Evolutionary conservation across 2,329 filamentous ascomycete genomes (phyloP), one percentile per base, ranked within the genome.

Genomic region (Cladobotryum mycophilum): DNA sequence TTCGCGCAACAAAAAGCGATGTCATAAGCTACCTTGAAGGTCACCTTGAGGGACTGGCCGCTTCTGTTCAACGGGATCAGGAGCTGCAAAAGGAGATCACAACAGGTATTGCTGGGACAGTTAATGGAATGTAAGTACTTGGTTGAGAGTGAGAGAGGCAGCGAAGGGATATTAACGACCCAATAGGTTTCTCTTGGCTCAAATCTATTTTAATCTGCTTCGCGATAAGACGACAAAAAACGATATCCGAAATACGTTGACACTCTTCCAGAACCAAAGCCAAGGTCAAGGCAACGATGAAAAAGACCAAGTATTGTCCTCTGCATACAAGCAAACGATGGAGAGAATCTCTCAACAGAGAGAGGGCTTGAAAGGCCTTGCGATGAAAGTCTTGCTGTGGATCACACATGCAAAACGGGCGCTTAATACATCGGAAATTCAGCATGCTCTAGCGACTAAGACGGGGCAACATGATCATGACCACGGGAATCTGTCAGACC

Each of bases 371-470:
- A 41, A 45, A 20, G 43, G 63, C 67, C 20, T 42, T 18, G 41
- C 41, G 11, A 42, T 20, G 13, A 14, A 18, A 60, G n/a, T 62
- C 5, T 48, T 75, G 0, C 60, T 59, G 0, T 76, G 69, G 73
- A 67, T 76, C 9, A 61, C 58, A 0, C 70, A 50, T 41, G 62
- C 69, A 1, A 64, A 56, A 47, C 61, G 64, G 36, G 65, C 57
- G 1, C 51, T 76, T 0, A 63, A 51, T 1, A 58, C 49, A 1
- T 2, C 22, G 2, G 70, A 75, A 50, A 62, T 76, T 5, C 62
- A 64, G 48, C 62, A 73, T 53, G 71, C 71, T 0, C 61, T 76
- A 12, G 71, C 66, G 0, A 56, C 70, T 0, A 64, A 70, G 35
- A 2, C 47, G 4, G 59, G 51, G 0, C 36, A 58, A 5, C 1